These are phyloP conservation scores for Naganishia randhawae DNA, from an alignment of 768 basidiomycete genomes.

Conservation along the genomic window DNA sequence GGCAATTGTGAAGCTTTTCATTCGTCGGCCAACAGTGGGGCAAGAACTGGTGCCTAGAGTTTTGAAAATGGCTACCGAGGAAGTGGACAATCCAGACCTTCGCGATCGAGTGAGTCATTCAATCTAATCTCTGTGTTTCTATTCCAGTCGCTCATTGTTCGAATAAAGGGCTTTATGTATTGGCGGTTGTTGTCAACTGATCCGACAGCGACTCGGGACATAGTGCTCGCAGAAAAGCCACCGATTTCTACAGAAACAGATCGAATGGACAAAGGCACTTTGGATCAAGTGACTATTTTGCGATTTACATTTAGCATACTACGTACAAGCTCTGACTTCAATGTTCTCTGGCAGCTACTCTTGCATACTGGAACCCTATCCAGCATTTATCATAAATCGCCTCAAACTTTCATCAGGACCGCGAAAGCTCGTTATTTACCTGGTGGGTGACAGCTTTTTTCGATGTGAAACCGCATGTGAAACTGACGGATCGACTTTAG, in stretches of 20 bases:
- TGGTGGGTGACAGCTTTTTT: constrained; percentile 23
- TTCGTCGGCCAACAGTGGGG: constrained; percentile 80
- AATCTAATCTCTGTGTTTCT: neutral
- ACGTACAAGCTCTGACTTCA: neutral
- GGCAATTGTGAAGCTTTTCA: constrained; percentile 91
- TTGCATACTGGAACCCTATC: constrained; percentile 89
- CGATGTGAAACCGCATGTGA: neutral
- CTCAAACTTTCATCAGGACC: constrained; percentile 89
- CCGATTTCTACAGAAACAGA: constrained; percentile 97
- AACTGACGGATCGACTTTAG: constrained; percentile 48
- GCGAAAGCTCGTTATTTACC: constrained; percentile 73
- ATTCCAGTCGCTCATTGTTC: neutral
- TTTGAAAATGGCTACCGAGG: constrained; percentile 93
- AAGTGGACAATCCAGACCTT: constrained; percentile 95
- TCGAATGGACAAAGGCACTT: constrained; percentile 89
- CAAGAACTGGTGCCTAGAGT: constrained; percentile 91
- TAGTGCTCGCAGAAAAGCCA: constrained; percentile 89
- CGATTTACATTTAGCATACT: neutral
- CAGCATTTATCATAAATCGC: constrained; percentile 97
- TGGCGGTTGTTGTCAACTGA: constrained; percentile 96
- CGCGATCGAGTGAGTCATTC: constrained; percentile 63
- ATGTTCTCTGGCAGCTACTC: constrained; percentile 55
- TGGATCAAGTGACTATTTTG: constrained; percentile 63
- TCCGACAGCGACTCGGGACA: constrained; percentile 77
- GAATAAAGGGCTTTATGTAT: constrained; percentile 87